These are phyloP conservation scores for Colletotrichum sp. DNA, from an alignment of 2,329 filamentous ascomycete genomes.

Conservation along the genomic window DNA sequence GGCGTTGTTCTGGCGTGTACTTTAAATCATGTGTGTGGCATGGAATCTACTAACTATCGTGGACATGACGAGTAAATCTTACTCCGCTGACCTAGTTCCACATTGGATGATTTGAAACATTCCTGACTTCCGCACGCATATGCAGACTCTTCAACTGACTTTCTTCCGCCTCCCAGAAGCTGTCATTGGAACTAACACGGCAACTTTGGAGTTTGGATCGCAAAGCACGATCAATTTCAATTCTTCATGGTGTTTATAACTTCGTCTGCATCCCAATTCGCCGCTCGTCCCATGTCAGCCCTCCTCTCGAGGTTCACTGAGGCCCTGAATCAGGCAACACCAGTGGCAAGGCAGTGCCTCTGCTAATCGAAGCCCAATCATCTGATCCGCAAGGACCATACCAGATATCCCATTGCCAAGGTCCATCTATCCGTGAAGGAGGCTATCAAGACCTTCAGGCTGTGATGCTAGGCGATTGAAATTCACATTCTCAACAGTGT, in stretches of 20 bases:
- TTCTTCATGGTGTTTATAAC: background rate
- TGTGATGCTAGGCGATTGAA: background rate
- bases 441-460: background rate
- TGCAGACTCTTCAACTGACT: background rate
- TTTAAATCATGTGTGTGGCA: background rate
- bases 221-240: background rate
- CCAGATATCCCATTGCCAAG: background rate
- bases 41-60: background rate
- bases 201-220: background rate
- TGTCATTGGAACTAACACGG: background rate
- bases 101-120: background rate
- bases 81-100: background rate
- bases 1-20: background rate
- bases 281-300: background rate
- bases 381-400: background rate
- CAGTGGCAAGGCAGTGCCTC: background rate
- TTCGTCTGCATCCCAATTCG: background rate
- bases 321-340: background rate
- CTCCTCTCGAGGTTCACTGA: background rate
- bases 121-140: background rate
- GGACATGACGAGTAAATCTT: background rate
- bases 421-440: background rate
- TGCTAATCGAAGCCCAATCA: background rate
- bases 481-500: background rate
- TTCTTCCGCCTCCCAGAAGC: background rate